Evolutionary conservation across 23 red algal species (phyloP), one percentile per base, ranked within the genome.

Genomic region (Gracilaria vermiculophylla): DNA sequence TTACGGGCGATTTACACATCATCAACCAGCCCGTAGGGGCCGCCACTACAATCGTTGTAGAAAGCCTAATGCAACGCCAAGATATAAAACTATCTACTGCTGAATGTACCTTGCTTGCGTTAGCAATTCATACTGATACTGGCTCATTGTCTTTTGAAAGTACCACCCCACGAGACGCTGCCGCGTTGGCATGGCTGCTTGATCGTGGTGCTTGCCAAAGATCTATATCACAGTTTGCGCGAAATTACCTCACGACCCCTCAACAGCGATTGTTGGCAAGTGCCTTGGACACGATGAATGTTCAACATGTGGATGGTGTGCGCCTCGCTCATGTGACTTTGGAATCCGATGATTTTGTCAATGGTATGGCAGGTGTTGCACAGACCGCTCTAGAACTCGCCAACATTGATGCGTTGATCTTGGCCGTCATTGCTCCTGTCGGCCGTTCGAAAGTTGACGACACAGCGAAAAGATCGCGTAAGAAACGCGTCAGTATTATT

Each of bases 81-180:
- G 60, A 50, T 43, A 69, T 85, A 29, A 33, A 69, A 15, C 81
- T 69, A 37, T 50, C 58, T 31, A 47, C 57, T 31, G 62, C 81
- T 2, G 76, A 93, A 32, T 80, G 78, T 17, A 93, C 90, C 13
- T 82, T 93, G 25, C 51, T 93, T 45, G 78, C 90, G 21, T 35
- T 85, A 29, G 78, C 58, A 33, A 93, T 93, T 76, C 90, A 85
- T 51, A 78, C 64, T 41, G 90, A 85, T 71, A 93, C 78, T 36
- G 78, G 90, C 6, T 65, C 45, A 19, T 37, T 93, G 10, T 62
- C 69, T 31, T 77, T 77, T 37, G 90, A 93, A 69, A 85, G 33
- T 34, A 93, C 90, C 28, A 86, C 80, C 35, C 61, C 90, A 25
- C 69, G 90, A 32, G 90, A 93, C 42, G 77, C 72, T 8, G 70